These are phyloP conservation scores for Gastrodia elata DNA, from an alignment of 106 monocot genomes.

Conservation along the genomic window DNA sequence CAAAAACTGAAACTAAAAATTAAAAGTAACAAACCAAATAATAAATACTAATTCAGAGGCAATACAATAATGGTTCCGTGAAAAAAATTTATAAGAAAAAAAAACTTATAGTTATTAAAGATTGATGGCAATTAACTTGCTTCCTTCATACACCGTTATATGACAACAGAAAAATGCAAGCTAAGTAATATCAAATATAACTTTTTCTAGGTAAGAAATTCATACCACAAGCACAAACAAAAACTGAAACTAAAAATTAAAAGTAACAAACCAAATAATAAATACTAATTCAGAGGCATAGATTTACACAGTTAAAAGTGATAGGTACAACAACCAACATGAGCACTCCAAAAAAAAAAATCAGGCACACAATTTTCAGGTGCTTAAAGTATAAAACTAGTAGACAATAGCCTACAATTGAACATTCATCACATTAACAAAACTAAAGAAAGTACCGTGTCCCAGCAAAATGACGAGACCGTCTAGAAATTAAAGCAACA, in stretches of 20 bases:
- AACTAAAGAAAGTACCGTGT: conserved; percentile 56
- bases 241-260: background rate
- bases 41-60: background rate
- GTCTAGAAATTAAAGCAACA: conserved; percentile 72
- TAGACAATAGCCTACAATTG: background rate
- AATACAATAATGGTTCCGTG: no score
- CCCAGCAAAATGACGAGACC: conserved; percentile 98
- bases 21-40: background rate
- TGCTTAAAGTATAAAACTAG: background rate
- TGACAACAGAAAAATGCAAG: background rate
- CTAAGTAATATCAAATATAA: background rate
- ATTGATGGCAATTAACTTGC: background rate
- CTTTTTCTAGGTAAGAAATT: background rate
- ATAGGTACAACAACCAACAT: background rate
- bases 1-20: background rate
- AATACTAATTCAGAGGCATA: background rate
- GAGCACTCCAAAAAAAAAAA: background rate
- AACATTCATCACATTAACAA: background rate
- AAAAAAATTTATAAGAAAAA: no score
- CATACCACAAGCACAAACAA: background rate
- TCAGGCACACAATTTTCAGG: background rate
- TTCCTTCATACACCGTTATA: background rate
- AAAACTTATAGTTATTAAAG: background rate
- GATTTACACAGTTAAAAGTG: background rate
- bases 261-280: background rate